phyloP scores from a whole-genome alignment of 768 basidiomycete species.

The Infundibulicybe gibba region DNA sequence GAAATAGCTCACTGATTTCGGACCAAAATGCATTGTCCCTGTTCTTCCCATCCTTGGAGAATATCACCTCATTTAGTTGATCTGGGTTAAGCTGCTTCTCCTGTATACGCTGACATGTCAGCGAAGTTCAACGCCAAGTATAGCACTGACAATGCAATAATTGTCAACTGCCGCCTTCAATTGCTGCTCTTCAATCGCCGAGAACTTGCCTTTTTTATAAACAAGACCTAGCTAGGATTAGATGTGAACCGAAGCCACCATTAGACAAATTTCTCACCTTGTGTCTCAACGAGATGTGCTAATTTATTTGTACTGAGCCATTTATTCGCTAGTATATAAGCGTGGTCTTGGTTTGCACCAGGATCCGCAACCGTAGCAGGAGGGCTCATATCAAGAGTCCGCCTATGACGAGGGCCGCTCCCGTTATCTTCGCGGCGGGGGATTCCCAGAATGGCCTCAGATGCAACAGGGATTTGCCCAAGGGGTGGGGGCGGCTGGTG shows the following conservation, averaged over 20 bases:
- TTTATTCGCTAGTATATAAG: slow-evolving; percentile 68
- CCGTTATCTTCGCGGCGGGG: slow-evolving; percentile 23
- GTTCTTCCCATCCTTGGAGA: slow-evolving; percentile 57
- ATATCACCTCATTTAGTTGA: slow-evolving; percentile 61
- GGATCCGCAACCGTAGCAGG: slow-evolving; percentile 34
- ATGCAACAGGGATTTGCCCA: slow-evolving; percentile 37
- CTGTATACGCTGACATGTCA: slow-evolving; percentile 22
- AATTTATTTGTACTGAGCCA: slow-evolving; percentile 74
- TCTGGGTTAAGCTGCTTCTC: slow-evolving; percentile 48
- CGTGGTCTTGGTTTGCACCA: slow-evolving; percentile 46
- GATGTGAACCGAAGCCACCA: background rate
- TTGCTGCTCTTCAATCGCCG: slow-evolving; percentile 70
- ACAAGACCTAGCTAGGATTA: slow-evolving; percentile 53
- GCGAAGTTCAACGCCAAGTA: slow-evolving; percentile 3
- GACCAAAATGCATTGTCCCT: slow-evolving; percentile 74
- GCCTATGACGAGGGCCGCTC: slow-evolving; percentile 24
- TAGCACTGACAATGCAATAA: slow-evolving; percentile 50
- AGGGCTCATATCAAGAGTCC: slow-evolving; percentile 39
- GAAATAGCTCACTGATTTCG: slow-evolving; percentile 59
- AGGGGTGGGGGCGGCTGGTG: slow-evolving; percentile 26
- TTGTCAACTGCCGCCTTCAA: slow-evolving; percentile 60
- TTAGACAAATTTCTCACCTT: slow-evolving; percentile 41
- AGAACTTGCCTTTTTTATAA: slow-evolving; percentile 88
- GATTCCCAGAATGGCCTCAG: slow-evolving; percentile 39
- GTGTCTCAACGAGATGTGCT: slow-evolving; percentile 59